Conservation (phyloP, 1,284 basidiomycete genomes). For the Heterobasidion annosum region DNA sequence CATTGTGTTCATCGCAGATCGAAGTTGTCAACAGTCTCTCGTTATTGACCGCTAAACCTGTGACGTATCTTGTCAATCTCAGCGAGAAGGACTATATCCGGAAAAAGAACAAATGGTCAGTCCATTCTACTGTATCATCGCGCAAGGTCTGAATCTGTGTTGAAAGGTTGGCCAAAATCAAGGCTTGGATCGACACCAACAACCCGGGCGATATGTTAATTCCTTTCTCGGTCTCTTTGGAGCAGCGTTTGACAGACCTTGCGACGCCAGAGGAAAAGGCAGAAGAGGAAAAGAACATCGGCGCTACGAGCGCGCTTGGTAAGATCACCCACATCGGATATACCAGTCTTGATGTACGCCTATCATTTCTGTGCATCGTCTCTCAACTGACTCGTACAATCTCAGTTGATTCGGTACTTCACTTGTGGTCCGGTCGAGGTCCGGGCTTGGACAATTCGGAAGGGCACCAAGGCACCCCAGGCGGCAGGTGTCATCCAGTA, state of each 20-base stretch:
- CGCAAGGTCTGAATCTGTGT: background rate
- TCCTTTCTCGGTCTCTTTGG: slow-evolving; percentile 94
- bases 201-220: slow-evolving; percentile 96
- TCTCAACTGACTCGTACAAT: background rate
- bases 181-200: slow-evolving; percentile 96
- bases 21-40: slow-evolving; percentile 92
- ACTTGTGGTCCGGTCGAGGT: slow-evolving; percentile 97
- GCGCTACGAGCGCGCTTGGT: slow-evolving; percentile 66
- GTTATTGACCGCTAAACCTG: slow-evolving; percentile 94
- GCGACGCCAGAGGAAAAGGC: slow-evolving; percentile 58
- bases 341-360: slow-evolving; percentile 65
- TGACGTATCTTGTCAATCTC: slow-evolving; percentile 97
- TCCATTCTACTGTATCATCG: background rate
- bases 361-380: background rate
- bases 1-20: slow-evolving; percentile 46
- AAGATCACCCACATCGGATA: slow-evolving; percentile 95
- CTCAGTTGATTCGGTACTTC: slow-evolving; percentile 88
- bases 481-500: slow-evolving; percentile 99
- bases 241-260: slow-evolving; percentile 80
- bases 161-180: slow-evolving; percentile 87
- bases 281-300: slow-evolving; percentile 69
- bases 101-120: slow-evolving; percentile 98
- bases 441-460: slow-evolving; percentile 95
- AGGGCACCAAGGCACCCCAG: slow-evolving; percentile 91
- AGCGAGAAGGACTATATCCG: slow-evolving; percentile 93